These are phyloP conservation scores for Hyaloscypha variabilis DNA, from an alignment of 495 filamentous ascomycete species.

Conservation along the genomic window DNA sequence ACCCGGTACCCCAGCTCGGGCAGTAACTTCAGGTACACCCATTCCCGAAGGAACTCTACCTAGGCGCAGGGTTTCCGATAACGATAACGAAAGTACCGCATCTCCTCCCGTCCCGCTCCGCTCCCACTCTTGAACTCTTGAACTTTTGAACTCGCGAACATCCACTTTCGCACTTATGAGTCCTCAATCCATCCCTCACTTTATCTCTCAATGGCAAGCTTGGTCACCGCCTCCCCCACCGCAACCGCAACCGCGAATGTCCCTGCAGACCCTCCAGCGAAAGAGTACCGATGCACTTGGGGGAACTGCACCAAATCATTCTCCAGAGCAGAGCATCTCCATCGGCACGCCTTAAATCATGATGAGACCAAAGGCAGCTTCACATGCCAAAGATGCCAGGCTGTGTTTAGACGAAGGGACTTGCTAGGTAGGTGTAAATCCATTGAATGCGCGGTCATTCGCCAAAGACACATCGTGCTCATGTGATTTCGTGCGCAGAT, in stretches of 20 bases:
- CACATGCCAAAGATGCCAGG: constrained; percentile 55
- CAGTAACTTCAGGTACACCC: not conserved
- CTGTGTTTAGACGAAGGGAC: constrained; percentile 57
- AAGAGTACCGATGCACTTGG: constrained; percentile 44
- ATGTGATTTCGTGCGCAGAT: constrained; percentile 38
- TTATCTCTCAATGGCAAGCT: constrained; percentile 14
- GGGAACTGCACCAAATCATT: constrained; percentile 53
- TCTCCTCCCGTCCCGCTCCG: not conserved
- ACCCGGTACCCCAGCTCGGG: too few species aligned
- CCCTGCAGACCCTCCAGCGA: constrained; percentile 6
- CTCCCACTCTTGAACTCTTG: not conserved
- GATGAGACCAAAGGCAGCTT: constrained; percentile 42
- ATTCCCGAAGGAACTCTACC: not conserved
- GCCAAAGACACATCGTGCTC: not conserved
- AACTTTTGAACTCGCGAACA: not conserved
- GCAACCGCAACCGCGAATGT: constrained; percentile 5
- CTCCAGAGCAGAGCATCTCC: constrained; percentile 58
- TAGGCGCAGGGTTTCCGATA: not conserved
- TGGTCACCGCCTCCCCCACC: constrained; percentile 7
- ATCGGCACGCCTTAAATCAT: constrained; percentile 60
- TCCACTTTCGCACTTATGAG: not conserved
- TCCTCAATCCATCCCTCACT: not conserved
- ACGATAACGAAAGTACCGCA: too few species aligned
- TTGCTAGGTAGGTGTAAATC: constrained; percentile 44
- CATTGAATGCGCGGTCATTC: too few species aligned